Percentiles rank a stretch among this genome's conserved stretches.
phyloP scores from a whole-genome alignment of 768 basidiomycete genomes.

The Amanita subjunquillea region DNA sequence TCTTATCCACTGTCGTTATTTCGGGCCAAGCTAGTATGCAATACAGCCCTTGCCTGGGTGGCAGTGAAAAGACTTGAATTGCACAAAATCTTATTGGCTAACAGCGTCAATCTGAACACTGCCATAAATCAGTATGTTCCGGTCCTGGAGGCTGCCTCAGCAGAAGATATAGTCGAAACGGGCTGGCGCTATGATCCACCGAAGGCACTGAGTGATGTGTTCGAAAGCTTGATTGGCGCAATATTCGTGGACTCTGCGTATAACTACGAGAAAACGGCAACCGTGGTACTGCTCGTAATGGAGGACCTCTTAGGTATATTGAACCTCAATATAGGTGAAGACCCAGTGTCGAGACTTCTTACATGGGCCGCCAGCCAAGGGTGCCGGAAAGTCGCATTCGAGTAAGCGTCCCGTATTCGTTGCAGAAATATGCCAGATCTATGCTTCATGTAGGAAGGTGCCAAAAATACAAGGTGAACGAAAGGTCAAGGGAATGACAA shows the following conservation, averaged over 20 bases:
- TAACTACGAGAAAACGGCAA: constrained; percentile 56
- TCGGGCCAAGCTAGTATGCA: constrained; percentile 62
- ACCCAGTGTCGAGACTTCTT: constrained; percentile 67
- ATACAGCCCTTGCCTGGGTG: constrained; percentile 59
- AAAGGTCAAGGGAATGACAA: constrained; percentile 34
- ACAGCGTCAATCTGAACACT: constrained; percentile 54
- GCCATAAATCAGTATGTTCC: constrained; percentile 56
- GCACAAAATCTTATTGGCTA: constrained; percentile 62
- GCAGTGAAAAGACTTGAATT: constrained; percentile 55
- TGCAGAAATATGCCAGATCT: neutral
- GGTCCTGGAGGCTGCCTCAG: constrained; percentile 42
- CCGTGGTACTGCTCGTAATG: constrained; percentile 55
- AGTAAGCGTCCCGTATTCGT: constrained; percentile 13
- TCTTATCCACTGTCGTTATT: constrained; percentile 72
- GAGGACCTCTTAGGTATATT: constrained; percentile 53
- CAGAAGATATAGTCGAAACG: constrained; percentile 50
- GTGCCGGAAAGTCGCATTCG: constrained; percentile 31
- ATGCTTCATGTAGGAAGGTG: constrained; percentile 11
- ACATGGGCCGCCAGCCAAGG: constrained; percentile 53
- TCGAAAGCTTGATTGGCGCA: constrained; percentile 80
- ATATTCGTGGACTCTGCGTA: constrained; percentile 74
- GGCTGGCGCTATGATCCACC: constrained; percentile 84
- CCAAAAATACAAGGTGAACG: constrained; percentile 11
- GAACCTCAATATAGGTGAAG: constrained; percentile 46
- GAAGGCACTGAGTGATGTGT: constrained; percentile 74